Conservation (phyloP, 2,329 filamentous ascomycete species). For the Metarhizium robertsii region DNA sequence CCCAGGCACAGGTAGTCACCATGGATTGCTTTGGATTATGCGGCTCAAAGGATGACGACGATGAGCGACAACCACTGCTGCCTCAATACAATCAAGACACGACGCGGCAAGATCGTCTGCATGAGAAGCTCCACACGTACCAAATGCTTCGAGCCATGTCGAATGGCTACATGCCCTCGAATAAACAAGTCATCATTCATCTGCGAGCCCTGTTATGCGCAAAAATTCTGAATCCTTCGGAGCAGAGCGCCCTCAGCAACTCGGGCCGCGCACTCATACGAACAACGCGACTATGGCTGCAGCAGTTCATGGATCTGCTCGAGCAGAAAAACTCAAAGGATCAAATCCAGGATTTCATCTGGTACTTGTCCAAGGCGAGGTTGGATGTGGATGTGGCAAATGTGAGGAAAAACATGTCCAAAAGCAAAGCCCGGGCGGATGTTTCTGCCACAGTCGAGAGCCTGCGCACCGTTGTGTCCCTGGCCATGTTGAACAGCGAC, state of each 20-base stretch:
- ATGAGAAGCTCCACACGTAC: slow-evolving; percentile 87
- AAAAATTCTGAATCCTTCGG: slow-evolving; percentile 62
- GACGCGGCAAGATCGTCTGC: slow-evolving; percentile 62
- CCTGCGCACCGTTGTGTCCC: slow-evolving; percentile 68
- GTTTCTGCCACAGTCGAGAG: slow-evolving; percentile 55
- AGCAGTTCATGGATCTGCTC: slow-evolving; percentile 72
- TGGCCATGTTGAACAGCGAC: slow-evolving; percentile 84
- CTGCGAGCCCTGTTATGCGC: slow-evolving; percentile 70
- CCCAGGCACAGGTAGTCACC: neutral
- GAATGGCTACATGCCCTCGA: slow-evolving; percentile 87
- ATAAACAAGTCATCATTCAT: slow-evolving; percentile 71
- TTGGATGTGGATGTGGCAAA: slow-evolving; percentile 31
- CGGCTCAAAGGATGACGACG: slow-evolving; percentile 33
- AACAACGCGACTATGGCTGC: slow-evolving; percentile 63
- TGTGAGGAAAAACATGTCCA: slow-evolving; percentile 17
- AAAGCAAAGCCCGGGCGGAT: slow-evolving; percentile 24
- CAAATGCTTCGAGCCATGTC: slow-evolving; percentile 79
- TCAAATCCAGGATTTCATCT: slow-evolving; percentile 86
- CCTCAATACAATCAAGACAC: slow-evolving; percentile 80
- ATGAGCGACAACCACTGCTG: slow-evolving; percentile 67
- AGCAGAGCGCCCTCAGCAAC: slow-evolving; percentile 59
- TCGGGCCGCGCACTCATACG: slow-evolving; percentile 67
- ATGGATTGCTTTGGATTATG: slow-evolving; percentile 57
- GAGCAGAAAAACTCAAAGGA: slow-evolving; percentile 74
- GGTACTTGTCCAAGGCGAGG: slow-evolving; percentile 69